A percentile compares a stretch with the other conserved stretches of the same genome.
Conservation (phyloP, 805 yeast species). For the Dipodascopsis uninucleata region DNA sequence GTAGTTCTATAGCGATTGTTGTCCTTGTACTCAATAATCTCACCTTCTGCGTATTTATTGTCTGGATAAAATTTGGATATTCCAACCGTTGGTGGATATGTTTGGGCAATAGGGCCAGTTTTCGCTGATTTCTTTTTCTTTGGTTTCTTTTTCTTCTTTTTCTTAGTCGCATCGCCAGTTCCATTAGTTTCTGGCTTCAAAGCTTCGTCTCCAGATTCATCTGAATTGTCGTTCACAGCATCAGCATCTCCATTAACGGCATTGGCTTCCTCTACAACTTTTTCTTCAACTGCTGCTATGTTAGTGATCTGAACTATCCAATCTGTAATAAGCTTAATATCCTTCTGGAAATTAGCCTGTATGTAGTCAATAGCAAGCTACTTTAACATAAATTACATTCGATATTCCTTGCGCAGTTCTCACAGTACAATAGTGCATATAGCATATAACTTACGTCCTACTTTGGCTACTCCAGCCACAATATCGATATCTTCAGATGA, state of each 20-base stretch:
- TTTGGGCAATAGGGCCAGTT: conserved; percentile 43
- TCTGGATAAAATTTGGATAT: conserved; percentile 67
- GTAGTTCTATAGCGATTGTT: conserved; percentile 74
- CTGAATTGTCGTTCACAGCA: conserved; percentile 36
- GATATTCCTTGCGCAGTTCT: too few relatives aligned
- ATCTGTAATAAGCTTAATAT: too few relatives aligned
- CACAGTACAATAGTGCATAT: too few relatives aligned
- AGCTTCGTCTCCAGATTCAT: conserved; percentile 35
- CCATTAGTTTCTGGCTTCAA: conserved; percentile 29
- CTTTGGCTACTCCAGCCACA: too few relatives aligned
- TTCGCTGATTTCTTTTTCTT: conserved; percentile 39
- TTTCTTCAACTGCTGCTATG: not conserved
- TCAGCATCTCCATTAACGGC: conserved; percentile 26
- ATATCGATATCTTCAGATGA: too few relatives aligned
- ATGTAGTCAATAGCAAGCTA: too few relatives aligned
- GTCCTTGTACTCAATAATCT: conserved; percentile 71
- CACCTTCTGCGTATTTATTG: conserved; percentile 79
- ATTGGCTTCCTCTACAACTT: conserved; percentile 14
- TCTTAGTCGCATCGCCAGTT: conserved; percentile 41
- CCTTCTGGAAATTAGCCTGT: too few relatives aligned
- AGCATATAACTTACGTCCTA: too few relatives aligned
- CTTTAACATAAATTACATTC: too few relatives aligned
- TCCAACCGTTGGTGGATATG: conserved; percentile 52
- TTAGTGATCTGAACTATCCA: too few relatives aligned
- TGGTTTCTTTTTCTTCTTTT: conserved; percentile 48